phyloP scores from a whole-genome alignment of 78 protist genomes.

The Dictyostelium firmibasis region DNA sequence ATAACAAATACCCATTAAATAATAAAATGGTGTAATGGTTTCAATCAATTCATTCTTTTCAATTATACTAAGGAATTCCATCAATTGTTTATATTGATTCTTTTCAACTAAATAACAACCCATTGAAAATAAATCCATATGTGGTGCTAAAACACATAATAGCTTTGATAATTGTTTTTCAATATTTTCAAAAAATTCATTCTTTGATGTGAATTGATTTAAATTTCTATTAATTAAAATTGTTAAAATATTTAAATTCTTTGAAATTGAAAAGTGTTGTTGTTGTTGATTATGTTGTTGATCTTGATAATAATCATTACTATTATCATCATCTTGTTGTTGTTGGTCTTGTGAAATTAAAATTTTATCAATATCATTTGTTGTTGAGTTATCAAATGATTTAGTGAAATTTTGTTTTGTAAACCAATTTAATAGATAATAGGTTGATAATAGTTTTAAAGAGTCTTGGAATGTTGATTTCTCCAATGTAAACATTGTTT shows the following conservation, averaged over 20 bases:
- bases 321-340: neutral
- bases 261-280: neutral
- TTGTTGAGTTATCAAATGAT: neutral
- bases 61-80: neutral
- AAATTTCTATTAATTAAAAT: neutral
- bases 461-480: neutral
- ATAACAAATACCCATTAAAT: constrained; percentile 50
- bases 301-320: neutral
- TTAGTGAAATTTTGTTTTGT: constrained; percentile 31
- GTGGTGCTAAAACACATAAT: neutral
- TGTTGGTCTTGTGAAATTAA: neutral
- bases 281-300: neutral
- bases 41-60: neutral
- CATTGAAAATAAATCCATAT: constrained; percentile 1
- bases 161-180: neutral
- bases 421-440: constrained; percentile 41
- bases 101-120: constrained; percentile 42
- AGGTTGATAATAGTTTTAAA: neutral
- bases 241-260: neutral
- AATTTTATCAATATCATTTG: constrained; percentile 4
- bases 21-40: constrained; percentile 13
- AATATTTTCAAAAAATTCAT: constrained; percentile 9
- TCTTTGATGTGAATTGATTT: neutral
- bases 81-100: constrained; percentile 44
- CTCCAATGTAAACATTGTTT: neutral